Conservation (phyloP, 306 rosid genomes). For the Cajanus cajan region DNA sequence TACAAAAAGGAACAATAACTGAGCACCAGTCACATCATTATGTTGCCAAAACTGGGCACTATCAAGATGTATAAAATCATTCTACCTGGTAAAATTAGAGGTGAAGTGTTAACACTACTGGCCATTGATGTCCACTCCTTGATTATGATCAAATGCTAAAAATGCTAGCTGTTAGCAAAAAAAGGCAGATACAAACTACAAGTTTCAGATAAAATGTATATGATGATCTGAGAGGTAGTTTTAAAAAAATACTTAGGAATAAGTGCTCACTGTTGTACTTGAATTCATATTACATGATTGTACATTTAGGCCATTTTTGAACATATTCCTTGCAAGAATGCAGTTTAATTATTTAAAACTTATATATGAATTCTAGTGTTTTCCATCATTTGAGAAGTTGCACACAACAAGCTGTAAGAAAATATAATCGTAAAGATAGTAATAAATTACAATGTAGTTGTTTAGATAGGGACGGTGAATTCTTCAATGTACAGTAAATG, state of each 20-base stretch:
- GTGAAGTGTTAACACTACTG: slow-evolving; percentile 33
- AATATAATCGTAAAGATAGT: neutral
- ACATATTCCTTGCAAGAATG: neutral
- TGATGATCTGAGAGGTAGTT: neutral
- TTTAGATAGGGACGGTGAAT: neutral
- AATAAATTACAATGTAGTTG: neutral
- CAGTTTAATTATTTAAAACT: neutral
- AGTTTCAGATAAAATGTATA: neutral
- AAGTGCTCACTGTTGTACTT: neutral
- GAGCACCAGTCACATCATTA: neutral
- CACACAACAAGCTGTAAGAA: neutral
- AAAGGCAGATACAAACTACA: neutral
- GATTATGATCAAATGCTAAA: slow-evolving; percentile 3
- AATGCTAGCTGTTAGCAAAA: slow-evolving; percentile 7
- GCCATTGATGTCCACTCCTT: slow-evolving; percentile 37
- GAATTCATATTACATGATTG: neutral
- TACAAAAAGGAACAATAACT: neutral
- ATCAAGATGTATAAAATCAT: neutral
- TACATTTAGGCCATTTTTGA: neutral
- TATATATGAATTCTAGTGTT: neutral
- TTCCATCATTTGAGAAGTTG: neutral
- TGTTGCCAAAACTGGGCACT: neutral
- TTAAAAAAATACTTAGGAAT: neutral
- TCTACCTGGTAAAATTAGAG: slow-evolving; percentile 54
- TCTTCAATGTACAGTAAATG: neutral